Evolutionary conservation across 805 yeast species (phyloP).

Genomic region (Teunomyces funiuensis): DNA sequence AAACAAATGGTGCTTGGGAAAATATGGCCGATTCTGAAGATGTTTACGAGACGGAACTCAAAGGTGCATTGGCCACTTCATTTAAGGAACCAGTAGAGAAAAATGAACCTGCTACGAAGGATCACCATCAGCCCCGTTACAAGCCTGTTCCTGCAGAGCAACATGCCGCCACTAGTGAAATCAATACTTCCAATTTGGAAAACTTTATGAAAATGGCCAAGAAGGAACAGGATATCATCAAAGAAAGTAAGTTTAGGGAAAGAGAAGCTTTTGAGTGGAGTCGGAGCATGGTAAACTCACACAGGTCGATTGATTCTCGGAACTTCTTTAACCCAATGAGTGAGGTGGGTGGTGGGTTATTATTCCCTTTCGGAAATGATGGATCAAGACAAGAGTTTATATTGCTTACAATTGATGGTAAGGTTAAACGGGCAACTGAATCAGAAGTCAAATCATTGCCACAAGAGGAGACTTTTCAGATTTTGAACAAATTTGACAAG

Average conservation of each 20-base stretch:
- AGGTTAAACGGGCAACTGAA: slow-evolving; percentile 26
- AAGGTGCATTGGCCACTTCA: slow-evolving; percentile 18
- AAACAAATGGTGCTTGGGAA: slow-evolving; percentile 6
- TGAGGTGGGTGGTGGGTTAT: background rate
- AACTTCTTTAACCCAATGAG: slow-evolving; percentile 48
- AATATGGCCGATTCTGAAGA: slow-evolving; percentile 5
- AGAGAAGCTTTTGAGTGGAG: slow-evolving; percentile 55
- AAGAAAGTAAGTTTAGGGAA: slow-evolving; percentile 48
- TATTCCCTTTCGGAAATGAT: slow-evolving; percentile 10
- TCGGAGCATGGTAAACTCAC: slow-evolving; percentile 30
- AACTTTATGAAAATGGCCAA: slow-evolving; percentile 45
- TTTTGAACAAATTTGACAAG: slow-evolving; percentile 38
- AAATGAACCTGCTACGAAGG: background rate
- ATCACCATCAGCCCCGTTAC: background rate
- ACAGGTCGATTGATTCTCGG: slow-evolving; percentile 39
- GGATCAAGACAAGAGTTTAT: slow-evolving; percentile 9
- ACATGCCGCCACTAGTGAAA: background rate
- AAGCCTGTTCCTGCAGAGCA: background rate
- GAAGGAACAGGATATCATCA: slow-evolving; percentile 34
- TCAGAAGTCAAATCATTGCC: slow-evolving; percentile 43
- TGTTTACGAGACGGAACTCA: slow-evolving; percentile 15
- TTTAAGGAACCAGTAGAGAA: background rate
- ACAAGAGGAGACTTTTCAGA: slow-evolving; percentile 41
- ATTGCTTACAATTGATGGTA: slow-evolving; percentile 38
- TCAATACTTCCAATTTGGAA: slow-evolving; percentile 26